Percentiles rank a stretch among this genome's conserved stretches.
These are phyloP conservation scores for Paraphoma chrysanthemicola DNA, from an alignment of 2,329 filamentous ascomycete genomes.

Conservation along the genomic window DNA sequence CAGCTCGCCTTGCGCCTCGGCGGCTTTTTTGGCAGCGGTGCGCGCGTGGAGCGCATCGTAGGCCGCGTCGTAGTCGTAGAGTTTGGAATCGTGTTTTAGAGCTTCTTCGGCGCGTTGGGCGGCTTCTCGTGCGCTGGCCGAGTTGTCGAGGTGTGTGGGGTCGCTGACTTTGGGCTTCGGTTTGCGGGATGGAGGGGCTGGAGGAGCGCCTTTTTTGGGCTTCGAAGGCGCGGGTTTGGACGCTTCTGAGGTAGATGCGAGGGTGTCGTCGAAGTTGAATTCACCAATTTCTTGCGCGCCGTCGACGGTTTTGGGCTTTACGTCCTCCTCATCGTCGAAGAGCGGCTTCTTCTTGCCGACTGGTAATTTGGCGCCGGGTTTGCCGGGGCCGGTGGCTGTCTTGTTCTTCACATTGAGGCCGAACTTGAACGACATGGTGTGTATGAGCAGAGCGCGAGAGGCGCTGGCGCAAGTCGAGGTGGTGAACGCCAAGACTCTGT, in stretches of 20 bases:
- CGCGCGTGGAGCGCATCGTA: slow-evolving; percentile 75
- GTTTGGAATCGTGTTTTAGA: slow-evolving; percentile 71
- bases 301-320: slow-evolving; percentile 46
- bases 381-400: slow-evolving; percentile 23
- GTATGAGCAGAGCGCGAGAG: slow-evolving; percentile 7
- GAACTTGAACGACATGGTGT: slow-evolving; percentile 55
- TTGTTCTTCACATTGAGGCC: slow-evolving; percentile 70
- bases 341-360: slow-evolving; percentile 37
- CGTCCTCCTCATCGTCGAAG: slow-evolving; percentile 67
- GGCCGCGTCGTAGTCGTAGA: slow-evolving; percentile 86
- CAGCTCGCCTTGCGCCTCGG: slow-evolving; percentile 59
- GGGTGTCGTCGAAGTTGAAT: slow-evolving; percentile 63
- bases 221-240: slow-evolving; percentile 39
- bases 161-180: slow-evolving; percentile 41
- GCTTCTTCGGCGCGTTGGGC: slow-evolving; percentile 71
- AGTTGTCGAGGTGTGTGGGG: slow-evolving; percentile 62
- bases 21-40: slow-evolving; percentile 62
- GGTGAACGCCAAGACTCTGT: slow-evolving; percentile 26
- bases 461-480: slow-evolving; percentile 5
- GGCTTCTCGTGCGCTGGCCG: slow-evolving; percentile 70
- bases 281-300: slow-evolving; percentile 63
- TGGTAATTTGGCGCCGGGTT: slow-evolving; percentile 24
- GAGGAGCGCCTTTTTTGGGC: slow-evolving; percentile 43
- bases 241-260: slow-evolving; percentile 31
- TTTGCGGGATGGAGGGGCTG: slow-evolving; percentile 47